Base-by-base conservation (phyloP, 345 rosid species). In the Bruguiera gymnorhiza region DNA sequence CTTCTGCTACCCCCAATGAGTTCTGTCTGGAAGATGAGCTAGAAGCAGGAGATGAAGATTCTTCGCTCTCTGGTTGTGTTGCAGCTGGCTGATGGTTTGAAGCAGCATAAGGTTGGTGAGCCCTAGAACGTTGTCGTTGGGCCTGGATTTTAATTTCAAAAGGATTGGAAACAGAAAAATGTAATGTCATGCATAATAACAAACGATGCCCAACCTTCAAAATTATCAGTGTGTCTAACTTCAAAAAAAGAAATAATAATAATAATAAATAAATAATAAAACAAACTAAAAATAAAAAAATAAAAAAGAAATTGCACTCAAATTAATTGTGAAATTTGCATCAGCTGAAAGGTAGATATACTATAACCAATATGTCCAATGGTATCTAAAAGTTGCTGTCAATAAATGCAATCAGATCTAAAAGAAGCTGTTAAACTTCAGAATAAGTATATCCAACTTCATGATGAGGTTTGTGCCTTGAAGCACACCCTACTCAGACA, bases 1-100 rank as follows among this genome's bases (percentile, higher is more conserved):
- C 89, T 70, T 67, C 78, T 16, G 74, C 73, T 9, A 70, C 82
- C 31, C 86, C 85, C 70, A 65, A 72, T 34, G 80, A 89, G 68
- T 78, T 81, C 69, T 86, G 89, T 76, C 87, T 87, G 10, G 96
- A 88, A 24, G 96, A 86, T 60, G 87, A 83, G 76, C 93, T 88
- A 37, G 97, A 91, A 16, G 86, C 48, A 37, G 90, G 83, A 53
- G 91, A 88, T 69, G 83, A 76, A 21, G 84, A 83, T 79, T 86
- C 92, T 76, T 89, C 93, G 0, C 68, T 4, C 71, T 78, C 86
- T 24, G 79, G 80, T 52, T 15, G 85, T 56, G 69, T 43, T 31
- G 52, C 65, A 23, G 79, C 43, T 60, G 84, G 80, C 80, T 81
- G 87, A 52, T 75, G 73, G 54, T 77, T 75, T 23, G 34, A 6